Base-by-base conservation (phyloP, 2,329 filamentous ascomycete species). In the Aspergillus fijiensis region DNA sequence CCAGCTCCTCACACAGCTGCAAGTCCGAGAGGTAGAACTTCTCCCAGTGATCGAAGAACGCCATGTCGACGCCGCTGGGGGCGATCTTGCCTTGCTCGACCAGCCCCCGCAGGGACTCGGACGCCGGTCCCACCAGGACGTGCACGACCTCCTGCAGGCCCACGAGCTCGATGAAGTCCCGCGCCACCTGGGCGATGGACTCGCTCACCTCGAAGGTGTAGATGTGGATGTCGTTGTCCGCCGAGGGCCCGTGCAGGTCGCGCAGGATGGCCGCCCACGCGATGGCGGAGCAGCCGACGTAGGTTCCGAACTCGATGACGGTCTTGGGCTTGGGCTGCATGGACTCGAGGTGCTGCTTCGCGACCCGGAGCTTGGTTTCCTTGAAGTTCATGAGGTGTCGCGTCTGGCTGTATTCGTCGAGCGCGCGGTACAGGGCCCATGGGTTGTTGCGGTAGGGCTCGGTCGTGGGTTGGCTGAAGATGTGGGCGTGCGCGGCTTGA, bases 31-130 rank as follows among this genome's bases (percentile, higher is more conserved):
- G 50, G 56, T 78, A 78, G n/a, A 70, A 66, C 23, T 74, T 58
- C 66, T 76, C 67, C 65, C 69, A 73, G 65, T 76, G 71, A 58
- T 78, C 74, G 27, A 75, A 62, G 63, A 79, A 79, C 1, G 75
- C 64, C 58, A 74, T 68, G 57, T 79, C 76, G 14, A 77, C 69
- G 19, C 58, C 56, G 0, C 60, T 57, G n/a, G 58, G 51, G 5
- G 51, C 60, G 1, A 78, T 21, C 35, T 63, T 64, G 1, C 72
- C 72, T 21, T 74, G 65, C 1, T 53, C 49, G 21, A 67, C 53
- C 4, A 78, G 61, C 52, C 65, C 68, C 52, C 61, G 56, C 16
- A 77, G 51, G 2, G 71, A 73, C 6, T 73, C 70, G 0, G 66
- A 65, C 2, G 68, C 72, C 2, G 70, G 59, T 0, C 75, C 75